Evolutionary conservation across 495 filamentous ascomycete species (phyloP), one percentile per base, ranked within the genome.

Genomic region (Staphylotrichum tortipilum): DNA sequence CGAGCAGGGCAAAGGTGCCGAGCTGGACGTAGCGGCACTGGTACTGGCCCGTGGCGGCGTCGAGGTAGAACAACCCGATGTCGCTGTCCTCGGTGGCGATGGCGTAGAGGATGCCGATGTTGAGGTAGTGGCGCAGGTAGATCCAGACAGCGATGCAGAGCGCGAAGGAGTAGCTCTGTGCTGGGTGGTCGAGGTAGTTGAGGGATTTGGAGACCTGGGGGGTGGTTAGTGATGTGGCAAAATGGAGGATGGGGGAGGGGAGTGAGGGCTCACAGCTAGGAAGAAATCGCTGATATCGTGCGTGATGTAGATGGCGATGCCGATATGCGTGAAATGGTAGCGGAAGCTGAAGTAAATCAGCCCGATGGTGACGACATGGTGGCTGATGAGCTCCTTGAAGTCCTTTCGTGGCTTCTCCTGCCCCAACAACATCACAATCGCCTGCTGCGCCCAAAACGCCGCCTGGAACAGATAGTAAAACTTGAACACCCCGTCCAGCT

Each of bases 241-340:
- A 10, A 12, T n/a, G 24, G 11, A 9, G 4, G 26, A 9, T 12
- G 21, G 31, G 8, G 22, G 34, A 47, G 36, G 26, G 24, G 19
- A n/a, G n/a, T n/a, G n/a, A n/a, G 28, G 46, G 75, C 87, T 69
- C 81, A 92, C 88, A 18, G 94, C 94, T 12, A 98, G 75, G 79
- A 98, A 98, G 68, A 97, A 95, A 62, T 98, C 92, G 44, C 82
- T 87, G 53, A 97, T 85, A 56, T 98, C 92, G 60, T 95, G 89
- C 15, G 92, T 97, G 51, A 96, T 90, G 64, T 95, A 98, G 7
- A 98, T 89, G 19, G 88, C 89, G 29, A 98, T 62, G 17, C 92
- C 92, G 71, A 98, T 92, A 65, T 94, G 89, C 4, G 91, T 92
- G 67, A 98, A 98, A 67, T 98, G 94, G 73, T 95, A 98, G 22